Evolutionary conservation across 139 green algal species (phyloP).

Genomic region (Picochlorum sp.): DNA sequence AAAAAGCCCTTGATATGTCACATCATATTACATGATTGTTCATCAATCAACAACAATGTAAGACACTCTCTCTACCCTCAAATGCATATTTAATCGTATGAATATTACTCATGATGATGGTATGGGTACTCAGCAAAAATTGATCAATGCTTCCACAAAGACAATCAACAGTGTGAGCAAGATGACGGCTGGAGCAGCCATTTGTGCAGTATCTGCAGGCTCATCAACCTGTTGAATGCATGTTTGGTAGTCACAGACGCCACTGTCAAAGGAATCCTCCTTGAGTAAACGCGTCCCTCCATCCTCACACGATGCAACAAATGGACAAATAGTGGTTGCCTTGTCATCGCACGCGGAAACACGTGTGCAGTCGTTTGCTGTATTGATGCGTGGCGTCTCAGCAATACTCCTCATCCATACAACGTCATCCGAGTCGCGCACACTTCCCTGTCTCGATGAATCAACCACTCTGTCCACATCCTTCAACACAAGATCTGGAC

Average conservation of each 20-base stretch:
- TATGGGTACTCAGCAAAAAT: conserved; percentile 21
- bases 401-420: conserved; percentile 35
- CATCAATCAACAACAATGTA: background rate
- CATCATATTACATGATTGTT: conserved; percentile 1
- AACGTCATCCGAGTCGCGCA: conserved; percentile 4
- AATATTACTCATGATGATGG: background rate
- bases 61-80: background rate
- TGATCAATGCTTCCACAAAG: conserved; percentile 23
- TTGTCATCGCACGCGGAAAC: conserved; percentile 5
- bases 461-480: conserved; percentile 38
- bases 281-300: conserved; percentile 15
- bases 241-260: conserved; percentile 36
- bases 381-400: conserved; percentile 13
- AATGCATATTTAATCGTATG: background rate
- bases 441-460: background rate
- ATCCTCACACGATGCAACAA: conserved; percentile 17
- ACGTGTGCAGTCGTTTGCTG: conserved; percentile 12
- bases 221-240: background rate
- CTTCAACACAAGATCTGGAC: conserved; percentile 48
- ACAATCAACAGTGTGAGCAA: conserved; percentile 18
- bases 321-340: conserved; percentile 30
- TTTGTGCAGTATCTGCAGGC: conserved; percentile 12
- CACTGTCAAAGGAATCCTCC: conserved; percentile 33
- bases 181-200: conserved; percentile 24
- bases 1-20: conserved; percentile 1